These are phyloP conservation scores for Moesziomyces antarcticus DNA, from an alignment of 1,284 basidiomycete species.

Conservation along the genomic window DNA sequence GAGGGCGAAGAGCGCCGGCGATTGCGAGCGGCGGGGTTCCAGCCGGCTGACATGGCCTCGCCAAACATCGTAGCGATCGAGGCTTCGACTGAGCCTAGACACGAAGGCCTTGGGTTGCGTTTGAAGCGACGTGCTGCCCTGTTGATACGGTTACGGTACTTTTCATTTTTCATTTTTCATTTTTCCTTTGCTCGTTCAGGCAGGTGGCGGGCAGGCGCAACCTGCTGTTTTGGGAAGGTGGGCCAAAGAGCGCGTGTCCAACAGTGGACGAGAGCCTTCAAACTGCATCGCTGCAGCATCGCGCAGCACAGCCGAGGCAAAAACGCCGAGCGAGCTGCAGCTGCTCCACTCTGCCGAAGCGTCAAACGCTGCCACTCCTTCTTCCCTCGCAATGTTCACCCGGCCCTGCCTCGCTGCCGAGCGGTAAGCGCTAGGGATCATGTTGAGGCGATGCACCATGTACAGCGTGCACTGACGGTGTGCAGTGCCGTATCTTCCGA, in stretches of 20 bases:
- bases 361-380: neutral
- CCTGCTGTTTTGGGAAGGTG: constrained; percentile 24
- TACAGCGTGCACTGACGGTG: neutral
- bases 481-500: neutral
- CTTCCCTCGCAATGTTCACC: neutral
- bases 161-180: neutral
- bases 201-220: too few relatives aligned
- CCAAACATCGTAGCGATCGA: too few relatives aligned
- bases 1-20: too few relatives aligned
- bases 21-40: too few relatives aligned
- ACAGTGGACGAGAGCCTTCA: constrained; percentile 6
- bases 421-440: constrained; percentile 1
- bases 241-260: constrained; percentile 7
- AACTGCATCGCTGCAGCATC: neutral
- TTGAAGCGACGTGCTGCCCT: too few relatives aligned
- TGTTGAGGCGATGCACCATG: neutral
- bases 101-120: too few relatives aligned
- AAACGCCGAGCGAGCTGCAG: constrained; percentile 22
- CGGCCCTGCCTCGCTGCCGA: neutral
- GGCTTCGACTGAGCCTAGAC: too few relatives aligned
- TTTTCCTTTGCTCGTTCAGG: too few relatives aligned
- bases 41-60: too few relatives aligned
- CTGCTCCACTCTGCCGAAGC: constrained; percentile 1
- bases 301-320: constrained; percentile 11
- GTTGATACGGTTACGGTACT: too few relatives aligned